Evolutionary conservation across 768 basidiomycete species (phyloP).

Genomic region (Favolaschia claudopus): DNA sequence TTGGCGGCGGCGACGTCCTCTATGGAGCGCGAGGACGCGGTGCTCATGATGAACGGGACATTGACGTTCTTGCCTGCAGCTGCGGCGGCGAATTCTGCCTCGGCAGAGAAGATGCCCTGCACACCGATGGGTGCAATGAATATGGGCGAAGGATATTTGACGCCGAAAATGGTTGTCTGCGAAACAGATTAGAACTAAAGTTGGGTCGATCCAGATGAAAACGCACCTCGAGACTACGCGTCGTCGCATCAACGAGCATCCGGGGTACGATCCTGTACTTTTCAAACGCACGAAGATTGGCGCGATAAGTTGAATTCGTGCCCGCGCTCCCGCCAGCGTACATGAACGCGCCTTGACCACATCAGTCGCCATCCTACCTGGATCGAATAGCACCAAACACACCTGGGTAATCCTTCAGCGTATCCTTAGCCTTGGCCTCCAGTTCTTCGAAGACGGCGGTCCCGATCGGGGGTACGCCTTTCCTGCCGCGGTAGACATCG

Average conservation of each 20-base stretch:
- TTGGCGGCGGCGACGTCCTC: slow-evolving; percentile 82
- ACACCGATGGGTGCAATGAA: slow-evolving; percentile 81
- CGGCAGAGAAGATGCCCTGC: slow-evolving; percentile 74
- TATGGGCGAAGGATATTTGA: slow-evolving; percentile 65
- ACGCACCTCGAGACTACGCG: slow-evolving; percentile 65
- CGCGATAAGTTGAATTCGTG: slow-evolving; percentile 66
- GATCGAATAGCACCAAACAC: slow-evolving; percentile 21
- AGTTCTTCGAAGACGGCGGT: slow-evolving; percentile 70
- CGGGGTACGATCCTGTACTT: slow-evolving; percentile 81
- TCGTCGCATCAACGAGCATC: slow-evolving; percentile 71
- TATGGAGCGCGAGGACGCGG: slow-evolving; percentile 74
- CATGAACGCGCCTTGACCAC: slow-evolving; percentile 63
- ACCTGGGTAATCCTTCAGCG: slow-evolving; percentile 65
- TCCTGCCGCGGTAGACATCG: slow-evolving; percentile 47
- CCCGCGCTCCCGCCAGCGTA: slow-evolving; percentile 86
- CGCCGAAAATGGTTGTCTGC: slow-evolving; percentile 77
- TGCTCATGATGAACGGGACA: slow-evolving; percentile 78
- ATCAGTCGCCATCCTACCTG: background rate
- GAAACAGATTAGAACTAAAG: background rate
- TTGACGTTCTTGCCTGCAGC: slow-evolving; percentile 67
- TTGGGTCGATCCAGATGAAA: background rate
- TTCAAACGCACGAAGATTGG: slow-evolving; percentile 70
- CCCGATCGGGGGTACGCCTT: slow-evolving; percentile 56
- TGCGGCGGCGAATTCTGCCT: slow-evolving; percentile 76
- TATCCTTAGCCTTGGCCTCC: slow-evolving; percentile 71